These are phyloP conservation scores for Coprinellus micaceus DNA, from an alignment of 768 basidiomycete species.

Conservation along the genomic window DNA sequence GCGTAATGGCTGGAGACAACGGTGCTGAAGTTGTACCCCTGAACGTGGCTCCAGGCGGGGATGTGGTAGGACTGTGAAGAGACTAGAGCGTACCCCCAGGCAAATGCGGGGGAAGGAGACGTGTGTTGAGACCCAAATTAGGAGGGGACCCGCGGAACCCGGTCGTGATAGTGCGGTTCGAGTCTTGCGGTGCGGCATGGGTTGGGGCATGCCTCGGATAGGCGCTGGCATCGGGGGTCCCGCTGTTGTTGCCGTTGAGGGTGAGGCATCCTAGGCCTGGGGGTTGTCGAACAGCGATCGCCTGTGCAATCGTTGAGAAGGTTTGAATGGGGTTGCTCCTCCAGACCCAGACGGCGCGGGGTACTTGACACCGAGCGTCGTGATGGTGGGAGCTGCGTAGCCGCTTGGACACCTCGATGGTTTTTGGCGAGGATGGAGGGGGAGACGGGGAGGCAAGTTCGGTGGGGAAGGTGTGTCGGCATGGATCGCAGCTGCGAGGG, in stretches of 20 bases:
- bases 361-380: conserved; percentile 50
- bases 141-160: neutral
- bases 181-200: neutral
- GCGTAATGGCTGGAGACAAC: conserved; percentile 70
- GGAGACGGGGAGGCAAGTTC: neutral
- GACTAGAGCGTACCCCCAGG: neutral
- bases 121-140: too few species aligned
- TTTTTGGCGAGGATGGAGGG: conserved; percentile 16
- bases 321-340: conserved; percentile 26
- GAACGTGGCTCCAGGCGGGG: conserved; percentile 41
- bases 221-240: neutral
- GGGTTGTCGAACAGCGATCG: neutral
- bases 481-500: conserved; percentile 33
- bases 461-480: conserved; percentile 8
- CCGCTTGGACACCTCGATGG: conserved; percentile 70
- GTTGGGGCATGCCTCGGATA: neutral
- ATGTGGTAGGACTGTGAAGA: conserved; percentile 20
- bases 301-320: neutral
- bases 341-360: conserved; percentile 8
- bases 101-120: neutral
- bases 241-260: neutral
- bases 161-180: neutral
- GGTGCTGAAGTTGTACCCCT: conserved; percentile 29
- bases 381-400: conserved; percentile 69
- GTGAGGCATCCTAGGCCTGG: neutral